Evolutionary conservation across 2,329 filamentous ascomycete genomes (phyloP), one percentile per base, ranked within the genome.

Genomic region (Sclerotiophoma versabilis): DNA sequence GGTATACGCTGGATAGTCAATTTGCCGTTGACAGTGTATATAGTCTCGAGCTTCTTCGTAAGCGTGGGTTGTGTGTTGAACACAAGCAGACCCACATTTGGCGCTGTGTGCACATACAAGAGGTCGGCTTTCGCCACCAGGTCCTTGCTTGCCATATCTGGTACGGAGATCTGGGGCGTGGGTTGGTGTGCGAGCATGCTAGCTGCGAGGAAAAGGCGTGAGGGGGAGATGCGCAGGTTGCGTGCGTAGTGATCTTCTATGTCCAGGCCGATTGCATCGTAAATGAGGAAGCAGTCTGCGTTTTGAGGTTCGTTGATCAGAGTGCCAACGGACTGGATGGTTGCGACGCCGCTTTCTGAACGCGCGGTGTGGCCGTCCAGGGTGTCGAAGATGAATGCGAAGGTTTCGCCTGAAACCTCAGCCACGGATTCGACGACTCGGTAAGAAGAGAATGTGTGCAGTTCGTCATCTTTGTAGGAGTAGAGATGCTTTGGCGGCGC

Each of bases 121-220:
- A 64, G 36, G 22, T 65, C 57, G 3, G 63, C 63, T 37, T 61
- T 45, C 5, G 29, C 44, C 0, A 58, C 27, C 4, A 62, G 30
- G 2, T 50, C 47, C 9, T 32, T 25, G 32, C 51, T 42, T 9
- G 60, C 60, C 10, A 38, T 29, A 3, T 17, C 25, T 4, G 62
- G 62, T 5, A 62, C 30, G 1, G 62, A 58, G 25, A 66, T 61
- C 7, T 4, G 36, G 2, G 32, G 29, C 3, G 62, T 66, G 3
- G 57, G 62, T 26, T 64, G 64, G 48, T 66, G 64, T 19, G 60
- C 60, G 26, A 65, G 50, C 56, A 66, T 60, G 42, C 64, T 66
- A 2, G 17, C 12, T 1, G 33, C 55, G 12, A 59, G 25, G 11
- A 62, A 15, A 1, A 65, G 41, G 2, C 62, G 54, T 1, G 52